A percentile compares a stretch with the other conserved stretches of the same genome.
phyloP scores from a whole-genome alignment of 2,329 filamentous ascomycete species.

The Cladosporium sp. region DNA sequence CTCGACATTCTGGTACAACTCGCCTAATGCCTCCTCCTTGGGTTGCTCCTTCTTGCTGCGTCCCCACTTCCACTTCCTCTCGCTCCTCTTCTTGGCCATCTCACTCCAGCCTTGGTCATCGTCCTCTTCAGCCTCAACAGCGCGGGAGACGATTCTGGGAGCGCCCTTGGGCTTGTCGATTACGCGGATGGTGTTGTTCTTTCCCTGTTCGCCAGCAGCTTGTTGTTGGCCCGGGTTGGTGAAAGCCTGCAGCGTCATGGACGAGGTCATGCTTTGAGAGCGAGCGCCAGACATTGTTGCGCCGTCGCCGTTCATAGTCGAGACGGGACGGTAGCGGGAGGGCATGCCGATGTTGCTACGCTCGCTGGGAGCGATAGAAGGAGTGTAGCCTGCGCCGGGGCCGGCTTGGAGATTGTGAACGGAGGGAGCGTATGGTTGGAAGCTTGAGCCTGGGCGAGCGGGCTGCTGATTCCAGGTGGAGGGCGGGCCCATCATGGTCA shows the following conservation, averaged over 20 bases:
- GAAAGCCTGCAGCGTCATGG: conserved; percentile 27
- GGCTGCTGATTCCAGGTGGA: conserved; percentile 25
- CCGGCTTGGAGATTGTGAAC: conserved; percentile 36
- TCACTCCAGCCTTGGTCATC: conserved; percentile 35
- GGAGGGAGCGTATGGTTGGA: conserved; percentile 30
- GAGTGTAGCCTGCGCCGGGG: conserved; percentile 61
- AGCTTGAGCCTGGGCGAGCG: conserved; percentile 30
- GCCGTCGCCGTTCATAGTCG: conserved; percentile 14
- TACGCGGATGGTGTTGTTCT: conserved; percentile 31
- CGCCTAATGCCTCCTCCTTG: conserved; percentile 24
- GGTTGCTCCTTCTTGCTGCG: conserved; percentile 22
- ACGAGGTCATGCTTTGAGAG: conserved; percentile 38
- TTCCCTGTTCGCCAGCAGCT: conserved; percentile 6
- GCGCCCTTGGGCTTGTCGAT: conserved; percentile 35
- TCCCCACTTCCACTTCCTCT: conserved; percentile 29
- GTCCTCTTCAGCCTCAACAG: conserved; percentile 31
- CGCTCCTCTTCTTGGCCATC: conserved; percentile 31
- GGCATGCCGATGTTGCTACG: conserved; percentile 90
- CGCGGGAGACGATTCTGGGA: conserved; percentile 20
- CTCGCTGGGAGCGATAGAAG: conserved; percentile 92
- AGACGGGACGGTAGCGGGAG: conserved; percentile 87
- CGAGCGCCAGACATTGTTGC: conserved; percentile 22
- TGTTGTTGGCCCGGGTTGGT: conserved; percentile 15
- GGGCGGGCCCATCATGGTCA: conserved; percentile 76
- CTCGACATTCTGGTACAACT: conserved; percentile 22